These are phyloP conservation scores for Ophiostoma populinum DNA, from an alignment of 2,329 filamentous ascomycete species.

Conservation along the genomic window DNA sequence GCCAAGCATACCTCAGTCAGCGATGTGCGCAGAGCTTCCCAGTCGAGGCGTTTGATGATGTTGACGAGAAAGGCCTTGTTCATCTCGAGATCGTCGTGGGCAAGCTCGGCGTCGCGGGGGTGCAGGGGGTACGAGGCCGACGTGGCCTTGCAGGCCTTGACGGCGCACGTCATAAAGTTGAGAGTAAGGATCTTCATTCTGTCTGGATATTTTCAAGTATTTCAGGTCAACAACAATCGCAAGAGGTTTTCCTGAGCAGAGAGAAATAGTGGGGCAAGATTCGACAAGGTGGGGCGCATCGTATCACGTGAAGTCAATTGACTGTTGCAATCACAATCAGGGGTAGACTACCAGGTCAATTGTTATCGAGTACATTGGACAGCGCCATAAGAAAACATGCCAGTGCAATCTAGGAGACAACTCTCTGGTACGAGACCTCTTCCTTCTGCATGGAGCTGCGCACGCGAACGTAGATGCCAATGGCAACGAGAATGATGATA, in stretches of 20 bases:
- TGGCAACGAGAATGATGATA: constrained; percentile 26
- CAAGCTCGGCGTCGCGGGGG: constrained; percentile 80
- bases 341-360: too few species aligned
- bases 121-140: constrained; percentile 75
- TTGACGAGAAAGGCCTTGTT: constrained; percentile 70
- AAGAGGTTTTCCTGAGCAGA: too few species aligned
- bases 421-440: constrained; percentile 26
- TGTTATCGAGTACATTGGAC: too few species aligned
- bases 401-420: constrained; percentile 22
- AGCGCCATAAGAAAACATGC: too few species aligned
- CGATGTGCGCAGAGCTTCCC: constrained; percentile 61
- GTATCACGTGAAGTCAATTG: too few species aligned
- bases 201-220: not conserved
- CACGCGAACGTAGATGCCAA: constrained; percentile 25
- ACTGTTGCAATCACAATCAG: too few species aligned
- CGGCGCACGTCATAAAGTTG: constrained; percentile 92
- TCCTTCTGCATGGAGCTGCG: constrained; percentile 16
- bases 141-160: constrained; percentile 81
- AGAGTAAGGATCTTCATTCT: constrained; percentile 86
- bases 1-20: constrained; percentile 48
- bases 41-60: constrained; percentile 75
- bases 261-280: too few species aligned
- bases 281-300: too few species aligned
- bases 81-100: constrained; percentile 64
- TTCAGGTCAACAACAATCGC: too few species aligned